Conservation (phyloP, 1,284 basidiomycete species). For the Neolentinus lepideus region DNA sequence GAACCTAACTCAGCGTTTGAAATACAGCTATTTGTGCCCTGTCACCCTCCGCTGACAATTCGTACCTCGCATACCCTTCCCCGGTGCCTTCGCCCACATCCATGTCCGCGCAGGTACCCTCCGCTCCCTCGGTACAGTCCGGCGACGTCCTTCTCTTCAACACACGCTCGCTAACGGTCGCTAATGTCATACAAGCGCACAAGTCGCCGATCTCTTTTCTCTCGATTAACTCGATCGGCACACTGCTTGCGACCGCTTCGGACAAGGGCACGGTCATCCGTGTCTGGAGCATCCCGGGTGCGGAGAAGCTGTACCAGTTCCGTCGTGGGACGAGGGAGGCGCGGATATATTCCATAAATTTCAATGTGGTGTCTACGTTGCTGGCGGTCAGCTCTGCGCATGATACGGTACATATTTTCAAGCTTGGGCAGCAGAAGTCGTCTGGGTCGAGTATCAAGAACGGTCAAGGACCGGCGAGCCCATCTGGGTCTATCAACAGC, state of each 20-base stretch:
- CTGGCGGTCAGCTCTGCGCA: constrained; percentile 90
- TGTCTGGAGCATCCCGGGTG: constrained; percentile 87
- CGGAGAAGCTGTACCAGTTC: constrained; percentile 95
- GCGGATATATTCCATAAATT: constrained; percentile 87
- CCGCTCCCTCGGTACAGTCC: constrained; percentile 34
- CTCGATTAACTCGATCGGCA: constrained; percentile 82
- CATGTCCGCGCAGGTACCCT: constrained; percentile 30
- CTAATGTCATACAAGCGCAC: constrained; percentile 97
- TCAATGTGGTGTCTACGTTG: constrained; percentile 80
- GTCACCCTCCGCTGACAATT: constrained; percentile 92
- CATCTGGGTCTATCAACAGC: constrained; percentile 60
- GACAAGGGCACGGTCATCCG: constrained; percentile 98
- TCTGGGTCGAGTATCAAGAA: constrained; percentile 12
- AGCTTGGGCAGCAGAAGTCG: constrained; percentile 45
- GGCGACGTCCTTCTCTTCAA: constrained; percentile 94
- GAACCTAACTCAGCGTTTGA: neutral
- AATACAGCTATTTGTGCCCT: constrained; percentile 89
- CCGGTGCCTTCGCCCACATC: constrained; percentile 82
- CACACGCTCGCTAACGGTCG: constrained; percentile 83
- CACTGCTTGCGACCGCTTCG: constrained; percentile 88
- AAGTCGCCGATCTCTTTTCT: constrained; percentile 89
- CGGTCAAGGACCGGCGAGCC: constrained; percentile 35
- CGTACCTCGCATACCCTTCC: constrained; percentile 93
- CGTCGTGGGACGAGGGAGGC: constrained; percentile 84
- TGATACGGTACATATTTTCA: constrained; percentile 97